Percentiles rank a stretch among this genome's conserved stretches.
Evolutionary conservation across 2,329 filamentous ascomycete genomes (phyloP).

Genomic region (Microcyclospora pomicola): DNA sequence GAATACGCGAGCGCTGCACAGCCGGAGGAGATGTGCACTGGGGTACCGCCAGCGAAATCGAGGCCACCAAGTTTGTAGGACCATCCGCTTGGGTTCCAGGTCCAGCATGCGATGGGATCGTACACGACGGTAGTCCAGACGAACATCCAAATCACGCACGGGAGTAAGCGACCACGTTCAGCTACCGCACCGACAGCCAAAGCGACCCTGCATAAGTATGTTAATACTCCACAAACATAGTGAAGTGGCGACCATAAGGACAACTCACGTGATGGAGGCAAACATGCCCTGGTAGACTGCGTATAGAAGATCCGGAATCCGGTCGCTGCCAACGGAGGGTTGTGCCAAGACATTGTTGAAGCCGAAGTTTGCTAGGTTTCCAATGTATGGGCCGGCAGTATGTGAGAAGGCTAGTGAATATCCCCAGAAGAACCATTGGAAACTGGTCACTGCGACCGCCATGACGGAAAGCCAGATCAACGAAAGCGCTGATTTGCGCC

Average conservation of each 20-base stretch:
- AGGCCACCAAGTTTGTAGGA: constrained; percentile 64
- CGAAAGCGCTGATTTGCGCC: constrained; percentile 76
- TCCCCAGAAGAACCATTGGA: constrained; percentile 96
- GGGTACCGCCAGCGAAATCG: constrained; percentile 81
- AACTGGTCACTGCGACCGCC: constrained; percentile 62
- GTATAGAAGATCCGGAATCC: constrained; percentile 72
- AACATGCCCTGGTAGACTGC: constrained; percentile 84
- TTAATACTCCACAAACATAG: constrained; percentile 2
- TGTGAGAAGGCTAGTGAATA: constrained; percentile 76
- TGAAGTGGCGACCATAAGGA: not conserved
- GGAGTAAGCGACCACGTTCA: constrained; percentile 76
- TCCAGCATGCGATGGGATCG: constrained; percentile 90
- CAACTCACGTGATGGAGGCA: constrained; percentile 54
- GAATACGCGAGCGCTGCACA: constrained; percentile 77
- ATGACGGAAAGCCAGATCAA: constrained; percentile 78
- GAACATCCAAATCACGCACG: constrained; percentile 85
- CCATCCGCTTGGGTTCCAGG: constrained; percentile 79
- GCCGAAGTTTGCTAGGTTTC: constrained; percentile 65
- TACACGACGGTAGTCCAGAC: constrained; percentile 84
- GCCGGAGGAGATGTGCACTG: constrained; percentile 81
- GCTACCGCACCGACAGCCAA: constrained; percentile 74
- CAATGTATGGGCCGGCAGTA: constrained; percentile 59
- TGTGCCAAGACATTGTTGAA: constrained; percentile 61
- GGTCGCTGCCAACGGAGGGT: constrained; percentile 58
- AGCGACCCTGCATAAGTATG: constrained; percentile 44